Evolutionary conservation across 371 early-diverging fungal species (phyloP), one percentile per base, ranked within the genome.

Genomic region (Cokeromyces recurvatus): DNA sequence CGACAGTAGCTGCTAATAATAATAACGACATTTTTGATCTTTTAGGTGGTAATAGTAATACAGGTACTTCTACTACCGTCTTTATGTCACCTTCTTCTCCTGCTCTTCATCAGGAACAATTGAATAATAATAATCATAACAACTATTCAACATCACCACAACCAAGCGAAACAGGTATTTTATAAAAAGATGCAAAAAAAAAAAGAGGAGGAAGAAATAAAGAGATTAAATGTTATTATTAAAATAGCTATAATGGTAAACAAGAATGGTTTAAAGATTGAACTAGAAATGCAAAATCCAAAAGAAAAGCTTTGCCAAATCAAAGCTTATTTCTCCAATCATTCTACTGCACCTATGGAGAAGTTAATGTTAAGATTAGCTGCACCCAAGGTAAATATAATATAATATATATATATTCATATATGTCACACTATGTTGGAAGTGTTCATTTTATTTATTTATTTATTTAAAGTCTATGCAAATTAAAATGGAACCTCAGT

Each of bases 391-490:
- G n/a, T n/a, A n/a, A n/a, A 77, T n/a, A n/a, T n/a, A n/a, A n/a
- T n/a, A n/a, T n/a, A n/a, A n/a, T n/a, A n/a, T n/a, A n/a, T n/a
- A n/a, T n/a, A n/a, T n/a, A n/a, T n/a, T n/a, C n/a, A n/a, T n/a
- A n/a, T n/a, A n/a, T n/a, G n/a, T n/a, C n/a, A n/a, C n/a, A n/a
- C n/a, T n/a, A n/a, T n/a, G n/a, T n/a, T n/a, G n/a, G n/a, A n/a
- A n/a, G n/a, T n/a, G n/a, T n/a, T 34, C 19, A 21, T 10, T 15
- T 21, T n/a, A 20, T 37, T 46, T 38, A n/a, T 6, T n/a, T n/a
- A n/a, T n/a, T n/a, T n/a, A n/a, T n/a, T n/a, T n/a, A n/a, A 52
- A 74, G 82, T 49, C 77, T 14, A 71, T 90, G 59, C 86, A 87
- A 63, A 68, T 88, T 43, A 70, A 73, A 31, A 67, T 88, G 74